Conservation (phyloP, 768 basidiomycete genomes). For the Pisolithus orientalis region DNA sequence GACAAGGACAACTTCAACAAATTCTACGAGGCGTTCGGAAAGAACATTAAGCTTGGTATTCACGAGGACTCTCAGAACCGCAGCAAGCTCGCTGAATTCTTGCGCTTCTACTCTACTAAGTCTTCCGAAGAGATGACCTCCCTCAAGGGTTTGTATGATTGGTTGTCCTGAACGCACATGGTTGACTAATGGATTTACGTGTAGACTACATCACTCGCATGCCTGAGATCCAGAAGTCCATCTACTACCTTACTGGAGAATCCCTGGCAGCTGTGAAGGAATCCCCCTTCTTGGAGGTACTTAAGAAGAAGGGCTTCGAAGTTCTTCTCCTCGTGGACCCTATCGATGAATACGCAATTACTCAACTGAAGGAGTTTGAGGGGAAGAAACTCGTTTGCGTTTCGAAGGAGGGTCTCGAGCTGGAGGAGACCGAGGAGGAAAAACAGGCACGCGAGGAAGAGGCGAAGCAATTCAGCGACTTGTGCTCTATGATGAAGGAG, state of each 20-base stretch:
- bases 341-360: constrained; percentile 98
- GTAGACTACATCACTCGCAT: constrained; percentile 98
- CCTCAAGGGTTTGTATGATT: constrained; percentile 67
- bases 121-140: constrained; percentile 84
- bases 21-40: constrained; percentile 98
- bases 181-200: not conserved
- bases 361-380: constrained; percentile 98
- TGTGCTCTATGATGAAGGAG: constrained; percentile 95
- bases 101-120: constrained; percentile 98
- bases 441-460: constrained; percentile 88
- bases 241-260: constrained; percentile 99
- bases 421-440: constrained; percentile 98
- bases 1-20: constrained; percentile 98
- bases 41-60: constrained; percentile 99
- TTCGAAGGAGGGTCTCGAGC: constrained; percentile 98
- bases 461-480: constrained; percentile 72
- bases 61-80: constrained; percentile 99
- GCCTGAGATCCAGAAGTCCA: constrained; percentile 97
- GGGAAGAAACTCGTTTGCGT: constrained; percentile 97
- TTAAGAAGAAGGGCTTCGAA: constrained; percentile 99
- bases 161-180: not conserved
- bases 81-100: constrained; percentile 97
- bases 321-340: constrained; percentile 96
- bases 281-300: constrained; percentile 97
- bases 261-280: constrained; percentile 85